These are phyloP conservation scores for Plectosphaerella sp. DNA, from an alignment of 2,329 filamentous ascomycete genomes.

Conservation along the genomic window DNA sequence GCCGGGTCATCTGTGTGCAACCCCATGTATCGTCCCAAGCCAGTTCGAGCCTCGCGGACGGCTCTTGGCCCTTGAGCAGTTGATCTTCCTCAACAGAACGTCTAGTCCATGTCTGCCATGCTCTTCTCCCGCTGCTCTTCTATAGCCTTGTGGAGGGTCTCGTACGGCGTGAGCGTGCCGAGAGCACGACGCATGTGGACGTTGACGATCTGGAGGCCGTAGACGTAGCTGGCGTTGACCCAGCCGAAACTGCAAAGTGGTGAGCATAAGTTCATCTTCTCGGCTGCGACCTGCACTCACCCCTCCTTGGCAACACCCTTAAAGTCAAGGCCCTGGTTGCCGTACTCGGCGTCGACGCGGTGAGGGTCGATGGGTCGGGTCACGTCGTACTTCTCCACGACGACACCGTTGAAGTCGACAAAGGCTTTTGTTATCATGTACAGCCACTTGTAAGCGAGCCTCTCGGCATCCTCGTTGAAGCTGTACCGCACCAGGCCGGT, in stretches of 20 bases:
- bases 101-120: constrained; percentile 37
- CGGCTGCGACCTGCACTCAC: constrained; percentile 49
- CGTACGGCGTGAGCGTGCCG: constrained; percentile 81
- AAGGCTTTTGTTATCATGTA: constrained; percentile 99
- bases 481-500: constrained; percentile 87
- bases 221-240: constrained; percentile 98
- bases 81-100: not conserved
- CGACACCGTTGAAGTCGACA: constrained; percentile 96
- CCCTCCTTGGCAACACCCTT: constrained; percentile 95
- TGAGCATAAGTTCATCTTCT: constrained; percentile 18
- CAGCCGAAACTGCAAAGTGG: constrained; percentile 73
- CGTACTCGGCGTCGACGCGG: constrained; percentile 93
- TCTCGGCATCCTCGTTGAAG: constrained; percentile 83
- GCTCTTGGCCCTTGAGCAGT: too few relatives aligned
- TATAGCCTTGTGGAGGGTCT: constrained; percentile 71
- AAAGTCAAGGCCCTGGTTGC: constrained; percentile 93
- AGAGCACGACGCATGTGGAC: constrained; percentile 86
- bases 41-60: too few relatives aligned
- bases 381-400: constrained; percentile 98
- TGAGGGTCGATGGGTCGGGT: constrained; percentile 87
- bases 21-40: too few relatives aligned
- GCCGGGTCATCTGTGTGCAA: too few relatives aligned
- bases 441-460: constrained; percentile 91
- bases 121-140: constrained; percentile 50
- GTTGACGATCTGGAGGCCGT: constrained; percentile 82